A percentile compares a stretch with the other conserved stretches of the same genome.
Conservation (phyloP, 805 yeast genomes). For the Kockiozyma suomiensis region DNA sequence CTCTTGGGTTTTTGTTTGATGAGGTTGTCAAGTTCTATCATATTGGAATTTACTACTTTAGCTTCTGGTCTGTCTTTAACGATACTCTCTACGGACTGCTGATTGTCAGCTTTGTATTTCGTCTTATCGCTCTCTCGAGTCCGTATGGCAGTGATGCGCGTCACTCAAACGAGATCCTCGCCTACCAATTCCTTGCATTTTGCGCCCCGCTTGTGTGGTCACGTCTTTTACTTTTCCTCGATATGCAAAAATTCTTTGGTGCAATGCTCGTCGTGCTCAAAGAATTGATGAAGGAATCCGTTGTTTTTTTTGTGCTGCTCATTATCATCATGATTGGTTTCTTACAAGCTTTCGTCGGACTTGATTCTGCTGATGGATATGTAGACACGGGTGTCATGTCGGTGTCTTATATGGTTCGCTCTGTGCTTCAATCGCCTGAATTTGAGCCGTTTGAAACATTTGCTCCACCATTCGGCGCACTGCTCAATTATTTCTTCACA, state of each 20-base stretch:
- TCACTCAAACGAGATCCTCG: slow-evolving; percentile 50
- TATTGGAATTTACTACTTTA: slow-evolving; percentile 66
- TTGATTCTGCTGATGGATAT: slow-evolving; percentile 85
- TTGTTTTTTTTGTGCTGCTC: slow-evolving; percentile 77
- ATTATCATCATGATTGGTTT: slow-evolving; percentile 75
- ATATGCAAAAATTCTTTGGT: slow-evolving; percentile 80
- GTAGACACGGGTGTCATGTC: slow-evolving; percentile 71
- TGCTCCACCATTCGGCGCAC: slow-evolving; percentile 84
- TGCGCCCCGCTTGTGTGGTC: slow-evolving; percentile 90
- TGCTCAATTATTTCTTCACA: slow-evolving; percentile 74
- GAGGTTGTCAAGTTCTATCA: slow-evolving; percentile 73
- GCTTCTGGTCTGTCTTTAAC: slow-evolving; percentile 80
- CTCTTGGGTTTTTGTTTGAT: slow-evolving; percentile 66
- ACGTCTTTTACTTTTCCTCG: slow-evolving; percentile 71
- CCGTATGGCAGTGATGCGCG: slow-evolving; percentile 21
- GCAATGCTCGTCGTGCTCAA: slow-evolving; percentile 84
- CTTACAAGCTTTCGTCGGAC: slow-evolving; percentile 81
- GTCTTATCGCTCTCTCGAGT: slow-evolving; percentile 48
- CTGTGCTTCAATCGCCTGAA: slow-evolving; percentile 74
- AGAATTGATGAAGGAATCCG: slow-evolving; percentile 83
- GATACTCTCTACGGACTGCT: slow-evolving; percentile 66
- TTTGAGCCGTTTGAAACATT: slow-evolving; percentile 68
- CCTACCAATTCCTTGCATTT: slow-evolving; percentile 72
- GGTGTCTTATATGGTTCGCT: slow-evolving; percentile 64
- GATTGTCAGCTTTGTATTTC: slow-evolving; percentile 54